Evolutionary conservation across 768 basidiomycete genomes (phyloP).

Genomic region (Pleurotus salmoneostramineus): DNA sequence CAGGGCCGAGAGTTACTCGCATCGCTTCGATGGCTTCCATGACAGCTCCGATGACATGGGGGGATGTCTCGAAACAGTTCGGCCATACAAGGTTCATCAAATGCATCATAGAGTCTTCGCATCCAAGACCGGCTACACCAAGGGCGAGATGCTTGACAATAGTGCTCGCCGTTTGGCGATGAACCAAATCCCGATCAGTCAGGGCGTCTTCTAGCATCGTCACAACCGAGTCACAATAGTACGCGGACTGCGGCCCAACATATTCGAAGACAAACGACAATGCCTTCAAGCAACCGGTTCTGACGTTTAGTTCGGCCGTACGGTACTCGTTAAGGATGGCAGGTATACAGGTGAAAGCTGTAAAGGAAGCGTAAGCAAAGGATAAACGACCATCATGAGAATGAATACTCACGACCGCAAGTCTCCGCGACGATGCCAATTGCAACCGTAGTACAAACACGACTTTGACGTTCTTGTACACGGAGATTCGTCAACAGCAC

Average conservation of each 20-base stretch:
- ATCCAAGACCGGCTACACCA: conserved; percentile 94
- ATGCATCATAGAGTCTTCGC: conserved; percentile 97
- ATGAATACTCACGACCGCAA: conserved; percentile 60
- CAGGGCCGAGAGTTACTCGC: conserved; percentile 93
- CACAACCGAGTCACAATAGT: conserved; percentile 95
- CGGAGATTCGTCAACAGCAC: conserved; percentile 95
- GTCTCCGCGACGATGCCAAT: conserved; percentile 96
- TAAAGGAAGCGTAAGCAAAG: conserved; percentile 7
- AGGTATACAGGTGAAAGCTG: conserved; percentile 97
- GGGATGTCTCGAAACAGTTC: conserved; percentile 97
- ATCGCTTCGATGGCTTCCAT: conserved; percentile 99
- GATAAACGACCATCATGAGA: not conserved
- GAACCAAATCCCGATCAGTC: conserved; percentile 97
- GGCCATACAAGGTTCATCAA: conserved; percentile 99
- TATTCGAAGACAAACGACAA: conserved; percentile 99
- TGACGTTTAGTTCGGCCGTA: conserved; percentile 96
- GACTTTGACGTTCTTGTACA: conserved; percentile 98
- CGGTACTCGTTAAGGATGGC: conserved; percentile 98
- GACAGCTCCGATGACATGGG: conserved; percentile 96
- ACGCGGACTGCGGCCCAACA: conserved; percentile 93
- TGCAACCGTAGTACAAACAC: conserved; percentile 97
- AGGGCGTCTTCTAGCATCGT: conserved; percentile 98
- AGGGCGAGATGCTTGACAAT: conserved; percentile 98
- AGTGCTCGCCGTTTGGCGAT: conserved; percentile 95
- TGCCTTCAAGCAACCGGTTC: conserved; percentile 97